Evolutionary conservation across 495 filamentous ascomycete species (phyloP).

Genomic region (Neurospora sp.): DNA sequence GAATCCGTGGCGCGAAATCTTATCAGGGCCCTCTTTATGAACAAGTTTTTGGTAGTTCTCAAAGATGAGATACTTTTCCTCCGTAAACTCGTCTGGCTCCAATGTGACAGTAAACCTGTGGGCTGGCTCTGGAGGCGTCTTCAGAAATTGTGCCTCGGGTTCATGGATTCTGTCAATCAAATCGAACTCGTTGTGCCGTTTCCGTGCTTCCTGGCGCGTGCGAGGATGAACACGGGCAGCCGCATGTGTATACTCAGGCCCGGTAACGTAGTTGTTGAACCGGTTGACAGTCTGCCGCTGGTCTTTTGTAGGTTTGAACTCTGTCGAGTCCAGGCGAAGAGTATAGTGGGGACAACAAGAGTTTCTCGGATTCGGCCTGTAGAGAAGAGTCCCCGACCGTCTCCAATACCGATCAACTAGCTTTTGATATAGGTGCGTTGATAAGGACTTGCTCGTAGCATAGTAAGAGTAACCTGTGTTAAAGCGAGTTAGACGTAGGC

Average conservation of each 20-base stretch:
- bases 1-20: constrained; percentile 63
- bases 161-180: constrained; percentile 65
- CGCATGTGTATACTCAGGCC: constrained; percentile 65
- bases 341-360: constrained; percentile 97
- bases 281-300: constrained; percentile 82
- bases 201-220: constrained; percentile 69
- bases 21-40: constrained; percentile 60
- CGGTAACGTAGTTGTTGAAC: constrained; percentile 80
- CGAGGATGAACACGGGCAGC: constrained; percentile 64
- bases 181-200: constrained; percentile 65
- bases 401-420: constrained; percentile 87
- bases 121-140: constrained; percentile 54
- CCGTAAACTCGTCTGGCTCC: constrained; percentile 68
- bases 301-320: constrained; percentile 63
- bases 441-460: constrained; percentile 56
- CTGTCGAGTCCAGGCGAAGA: constrained; percentile 65
- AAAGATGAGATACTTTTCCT: constrained; percentile 80
- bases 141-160: constrained; percentile 40
- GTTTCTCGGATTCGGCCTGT: constrained; percentile 73
- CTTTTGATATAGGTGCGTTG: constrained; percentile 63
- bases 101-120: constrained; percentile 72
- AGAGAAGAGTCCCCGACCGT: constrained; percentile 72
- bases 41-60: constrained; percentile 76
- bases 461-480: constrained; percentile 75
- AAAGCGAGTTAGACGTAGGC: constrained; percentile 8